Base-by-base conservation (phyloP, 768 basidiomycete species). In the Porpolomopsis calyptriformis region DNA sequence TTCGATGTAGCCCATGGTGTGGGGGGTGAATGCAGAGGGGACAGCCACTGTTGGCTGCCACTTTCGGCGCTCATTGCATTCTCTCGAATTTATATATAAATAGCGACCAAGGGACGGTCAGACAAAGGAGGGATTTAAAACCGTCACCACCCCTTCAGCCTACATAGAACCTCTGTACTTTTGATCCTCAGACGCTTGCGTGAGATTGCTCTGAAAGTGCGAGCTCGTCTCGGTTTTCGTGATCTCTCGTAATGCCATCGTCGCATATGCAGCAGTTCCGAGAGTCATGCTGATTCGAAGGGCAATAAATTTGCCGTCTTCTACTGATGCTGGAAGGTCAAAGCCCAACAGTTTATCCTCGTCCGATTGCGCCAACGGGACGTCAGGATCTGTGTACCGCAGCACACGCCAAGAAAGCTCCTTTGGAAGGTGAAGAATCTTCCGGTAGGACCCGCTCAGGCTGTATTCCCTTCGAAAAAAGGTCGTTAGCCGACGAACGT, bases 221-320 rank as follows among this genome's bases (percentile, higher is more conserved):
- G 90, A 83, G 60, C 89, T 91, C 16, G 93, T 97, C 57, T 97
- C 92, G 26, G 85, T 88, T 67, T 94, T 98, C 11, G 92, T 91
- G 36, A 96, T 78, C 65, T 96, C 91, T 34, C 91, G 78, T 53
- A 99, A 62, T 3, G 93, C 94, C 96, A 99, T 99, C 2, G 96
- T 99, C 1, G 96, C 96, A 63, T 97, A 99, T 4, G 90, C 84
- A 0, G 90, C 86, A 5, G 90, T 89, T 11, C 87, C 90, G 12
- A 99, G 74, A n/a, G 73, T 78, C 45, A 97, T 64, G 31, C 80
- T 67, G 50, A 99, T 78, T 57, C 93, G 92, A 27, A 99, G 66
- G 3, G 94, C 93, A 62, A 80, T 69, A 61, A 94, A 94, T 56
- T 78, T 82, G 20, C 93, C 93, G 39, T 84, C 74, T 44, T 80